Evolutionary conservation across 352 stramenopile species (phyloP), one percentile per base, ranked within the genome.

Genomic region (Globisporangium cystogenes): DNA sequence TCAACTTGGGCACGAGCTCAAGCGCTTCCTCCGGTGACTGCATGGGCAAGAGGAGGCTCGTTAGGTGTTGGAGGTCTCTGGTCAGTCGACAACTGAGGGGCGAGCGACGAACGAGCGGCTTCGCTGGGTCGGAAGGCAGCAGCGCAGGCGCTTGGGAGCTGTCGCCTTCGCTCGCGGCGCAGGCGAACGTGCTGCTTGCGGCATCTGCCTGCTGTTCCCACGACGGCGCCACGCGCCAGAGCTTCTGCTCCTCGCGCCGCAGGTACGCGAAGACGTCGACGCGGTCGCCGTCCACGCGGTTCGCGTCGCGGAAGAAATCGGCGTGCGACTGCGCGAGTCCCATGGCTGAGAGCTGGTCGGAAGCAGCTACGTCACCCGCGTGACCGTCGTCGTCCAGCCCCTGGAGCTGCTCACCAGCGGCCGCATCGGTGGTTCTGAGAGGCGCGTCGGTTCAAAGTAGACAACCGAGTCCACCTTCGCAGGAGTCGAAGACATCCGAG

Each of bases 21-120:
- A 87, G 54, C 36, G 81, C 81, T 54, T 87, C 68, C 23, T 62
- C 57, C 8, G 67, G 36, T 1, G 64, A 70, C 77, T 88, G 39
- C n/a, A 26, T 23, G 51, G 3, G 15, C 3, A 1, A 37, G 0
- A 43, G n/a, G 4, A 12, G 12, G 33, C 14, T 11, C 14, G 14
- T n/a, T n/a, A n/a, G n/a, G n/a, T n/a, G n/a, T n/a, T n/a, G n/a
- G n/a, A n/a, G n/a, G n/a, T n/a, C n/a, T n/a, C n/a, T n/a, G n/a
- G n/a, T n/a, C n/a, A n/a, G n/a, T n/a, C n/a, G n/a, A n/a, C 15
- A 11, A 18, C 1, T 18, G 33, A 18, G 26, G 16, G 29, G 8
- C 21, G 11, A 20, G 21, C 1, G 23, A 35, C 55, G 21, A 50
- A 74, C 66, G 62, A 74, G 60, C 29, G 58, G 52, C 14, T 51